Percentiles rank a stretch among this genome's conserved stretches.
These are phyloP conservation scores for Tolypocladium guangdongense DNA, from an alignment of 2,329 filamentous ascomycete genomes.

Conservation along the genomic window DNA sequence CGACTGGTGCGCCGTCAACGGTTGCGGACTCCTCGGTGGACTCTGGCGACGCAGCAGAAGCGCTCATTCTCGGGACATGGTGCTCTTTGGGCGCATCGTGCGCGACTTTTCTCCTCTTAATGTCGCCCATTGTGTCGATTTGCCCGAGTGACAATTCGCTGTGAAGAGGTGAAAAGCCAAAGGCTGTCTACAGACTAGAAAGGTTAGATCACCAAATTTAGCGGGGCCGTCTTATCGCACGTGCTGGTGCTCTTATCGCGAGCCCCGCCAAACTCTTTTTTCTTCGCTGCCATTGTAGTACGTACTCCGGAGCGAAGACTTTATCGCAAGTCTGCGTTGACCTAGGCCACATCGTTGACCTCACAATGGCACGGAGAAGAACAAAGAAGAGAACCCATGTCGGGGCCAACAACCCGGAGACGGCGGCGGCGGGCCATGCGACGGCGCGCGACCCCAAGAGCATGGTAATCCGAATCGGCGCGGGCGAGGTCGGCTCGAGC, in stretches of 20 bases:
- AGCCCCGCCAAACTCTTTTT: slow-evolving; percentile 23
- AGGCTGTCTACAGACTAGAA: not conserved
- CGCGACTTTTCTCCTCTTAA: slow-evolving; percentile 31
- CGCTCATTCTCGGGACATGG: not conserved
- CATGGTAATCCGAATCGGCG: slow-evolving; percentile 97
- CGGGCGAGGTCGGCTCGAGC: slow-evolving; percentile 83
- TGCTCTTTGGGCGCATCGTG: slow-evolving; percentile 15
- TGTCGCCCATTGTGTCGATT: slow-evolving; percentile 18
- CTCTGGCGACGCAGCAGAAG: slow-evolving; percentile 8
- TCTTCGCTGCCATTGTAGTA: slow-evolving; percentile 20
- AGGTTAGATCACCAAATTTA: slow-evolving; percentile 15
- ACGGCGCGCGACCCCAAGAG: slow-evolving; percentile 71
- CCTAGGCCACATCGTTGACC: not conserved
- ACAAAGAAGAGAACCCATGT: slow-evolving; percentile 85
- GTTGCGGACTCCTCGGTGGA: slow-evolving; percentile 22
- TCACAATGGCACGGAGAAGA: slow-evolving; percentile 64
- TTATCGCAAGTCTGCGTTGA: slow-evolving; percentile 1
- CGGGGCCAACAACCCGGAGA: slow-evolving; percentile 50
- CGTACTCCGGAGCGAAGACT: too few species aligned
- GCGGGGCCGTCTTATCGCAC: slow-evolving; percentile 21
- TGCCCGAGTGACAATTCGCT: not conserved
- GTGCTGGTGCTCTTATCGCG: slow-evolving; percentile 22
- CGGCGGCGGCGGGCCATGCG: slow-evolving; percentile 46
- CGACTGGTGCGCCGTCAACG: slow-evolving; percentile 19
- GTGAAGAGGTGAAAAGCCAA: not conserved